These are phyloP conservation scores for Penicillium salamii DNA, from an alignment of 495 filamentous ascomycete genomes.

Conservation along the genomic window DNA sequence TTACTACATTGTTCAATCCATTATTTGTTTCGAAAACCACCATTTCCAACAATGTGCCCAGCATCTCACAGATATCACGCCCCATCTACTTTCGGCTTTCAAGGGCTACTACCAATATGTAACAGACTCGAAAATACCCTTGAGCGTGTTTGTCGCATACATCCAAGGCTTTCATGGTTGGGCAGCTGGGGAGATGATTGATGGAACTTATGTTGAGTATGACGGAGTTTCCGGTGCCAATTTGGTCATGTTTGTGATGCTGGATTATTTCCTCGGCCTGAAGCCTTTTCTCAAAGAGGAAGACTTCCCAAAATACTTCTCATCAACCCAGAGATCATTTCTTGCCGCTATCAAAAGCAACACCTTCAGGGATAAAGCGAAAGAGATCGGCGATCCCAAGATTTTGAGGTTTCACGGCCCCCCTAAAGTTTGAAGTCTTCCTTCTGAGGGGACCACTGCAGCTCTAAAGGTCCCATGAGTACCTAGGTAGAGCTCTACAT, in stretches of 20 bases:
- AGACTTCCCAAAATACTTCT: slow-evolving; percentile 26
- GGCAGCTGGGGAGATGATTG: slow-evolving; percentile 29
- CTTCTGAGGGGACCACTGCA: no score
- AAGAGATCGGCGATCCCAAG: slow-evolving; percentile 21
- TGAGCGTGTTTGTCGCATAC: slow-evolving; percentile 31
- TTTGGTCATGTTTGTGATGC: slow-evolving; percentile 36
- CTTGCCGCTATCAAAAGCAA: slow-evolving; percentile 19
- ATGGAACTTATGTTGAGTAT: slow-evolving; percentile 33
- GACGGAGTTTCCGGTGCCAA: slow-evolving; percentile 46
- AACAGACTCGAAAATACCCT: slow-evolving; percentile 21
- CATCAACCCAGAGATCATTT: slow-evolving; percentile 29
- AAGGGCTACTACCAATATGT: slow-evolving; percentile 27
- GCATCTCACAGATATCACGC: slow-evolving; percentile 21
- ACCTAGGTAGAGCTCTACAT: no score
- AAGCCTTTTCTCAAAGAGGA: slow-evolving; percentile 33
- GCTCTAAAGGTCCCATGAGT: no score
- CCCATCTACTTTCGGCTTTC: slow-evolving; percentile 21
- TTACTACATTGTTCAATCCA: slow-evolving; percentile 25
- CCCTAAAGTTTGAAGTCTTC: no score
- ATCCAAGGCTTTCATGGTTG: slow-evolving; percentile 45
- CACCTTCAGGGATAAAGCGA: slow-evolving; percentile 9
- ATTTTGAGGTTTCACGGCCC: no score
- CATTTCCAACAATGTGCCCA: slow-evolving; percentile 19
- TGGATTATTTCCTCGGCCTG: slow-evolving; percentile 44
- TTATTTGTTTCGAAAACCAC: slow-evolving; percentile 16